Evolutionary conservation across 371 early-diverging fungal genomes (phyloP).

Genomic region (Apophysomyces ossiformis): DNA sequence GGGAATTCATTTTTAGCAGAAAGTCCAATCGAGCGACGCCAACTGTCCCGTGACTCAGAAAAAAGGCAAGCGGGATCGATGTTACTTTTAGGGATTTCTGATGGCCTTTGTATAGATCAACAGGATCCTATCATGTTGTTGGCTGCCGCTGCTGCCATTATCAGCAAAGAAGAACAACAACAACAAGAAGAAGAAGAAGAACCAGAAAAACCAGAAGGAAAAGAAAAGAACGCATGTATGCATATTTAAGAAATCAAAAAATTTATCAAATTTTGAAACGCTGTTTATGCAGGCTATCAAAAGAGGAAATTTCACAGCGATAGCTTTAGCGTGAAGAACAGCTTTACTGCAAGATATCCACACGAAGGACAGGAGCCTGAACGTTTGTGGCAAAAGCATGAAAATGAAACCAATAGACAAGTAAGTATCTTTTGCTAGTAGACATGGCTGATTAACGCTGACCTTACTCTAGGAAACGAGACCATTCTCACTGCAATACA

Average conservation of each 20-base stretch:
- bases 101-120: conserved; percentile 8
- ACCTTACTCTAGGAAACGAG: conserved; percentile 13
- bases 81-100: not conserved
- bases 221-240: not conserved
- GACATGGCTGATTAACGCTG: not conserved
- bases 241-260: not conserved
- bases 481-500: conserved; percentile 27
- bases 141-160: conserved; percentile 51
- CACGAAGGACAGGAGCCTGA: conserved; percentile 1
- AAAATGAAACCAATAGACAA: conserved; percentile 7
- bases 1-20: conserved; percentile 10
- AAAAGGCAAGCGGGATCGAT: not conserved
- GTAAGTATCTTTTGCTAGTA: not conserved
- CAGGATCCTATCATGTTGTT: conserved; percentile 48
- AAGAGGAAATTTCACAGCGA: conserved; percentile 9
- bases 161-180: conserved; percentile 29
- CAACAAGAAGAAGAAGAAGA: conserved; percentile 10
- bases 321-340: not conserved
- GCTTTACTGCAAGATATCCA: not conserved
- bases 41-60: not conserved
- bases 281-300: conserved; percentile 2
- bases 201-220: conserved; percentile 6
- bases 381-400: conserved; percentile 7
- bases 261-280: no score
- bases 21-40: conserved; percentile 6